Evolutionary conservation across 352 stramenopile genomes (phyloP), one percentile per base, ranked within the genome.

Genomic region (Globisporangium apiculatum): DNA sequence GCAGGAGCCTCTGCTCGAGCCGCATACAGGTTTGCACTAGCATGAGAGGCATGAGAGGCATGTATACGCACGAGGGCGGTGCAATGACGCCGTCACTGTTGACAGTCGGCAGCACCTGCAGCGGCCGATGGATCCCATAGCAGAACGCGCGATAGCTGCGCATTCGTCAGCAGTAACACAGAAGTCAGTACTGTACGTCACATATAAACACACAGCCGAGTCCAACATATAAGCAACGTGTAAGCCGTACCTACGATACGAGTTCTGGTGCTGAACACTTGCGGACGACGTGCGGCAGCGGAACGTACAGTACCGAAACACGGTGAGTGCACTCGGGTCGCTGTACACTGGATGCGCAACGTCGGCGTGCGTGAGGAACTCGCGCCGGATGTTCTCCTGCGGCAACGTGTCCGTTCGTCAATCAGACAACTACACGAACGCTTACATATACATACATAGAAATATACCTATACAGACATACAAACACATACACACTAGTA

Each of bases 241-340:
- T 31, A 31, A 31, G 24, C 24, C 57, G 46, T 38, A 90, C 80
- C 76, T 89, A 56, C 78, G 74, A 53, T 89, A 91, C 4, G 78
- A 89, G 35, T 91, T 89, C 56, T 91, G 81, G 54, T 89, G 76
- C 53, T 91, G 78, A 38, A 91, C 75, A 24, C 81, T 88, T 11
- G 76, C 76, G 10, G 81, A 87, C 36, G 81, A 89, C 40, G 81
- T 87, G n/a, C 81, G 78, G 49, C 81, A 91, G 10, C 81, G 78
- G 52, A 77, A 86, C 40, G 75, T 67, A 52, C 81, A 89, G 57
- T 83, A 89, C 50, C 79, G 67, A 52, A 91, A 89, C n/a, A 87
- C 68, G 0, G 72, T 87, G 17, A 91, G 68, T 35, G 71, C 56
- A 41, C 65, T 66, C 7, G 76, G 68, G 12, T 83, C 67, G 48